Conservation (phyloP, 2,329 filamentous ascomycete genomes). For the Magnaporthiopsis poae region DNA sequence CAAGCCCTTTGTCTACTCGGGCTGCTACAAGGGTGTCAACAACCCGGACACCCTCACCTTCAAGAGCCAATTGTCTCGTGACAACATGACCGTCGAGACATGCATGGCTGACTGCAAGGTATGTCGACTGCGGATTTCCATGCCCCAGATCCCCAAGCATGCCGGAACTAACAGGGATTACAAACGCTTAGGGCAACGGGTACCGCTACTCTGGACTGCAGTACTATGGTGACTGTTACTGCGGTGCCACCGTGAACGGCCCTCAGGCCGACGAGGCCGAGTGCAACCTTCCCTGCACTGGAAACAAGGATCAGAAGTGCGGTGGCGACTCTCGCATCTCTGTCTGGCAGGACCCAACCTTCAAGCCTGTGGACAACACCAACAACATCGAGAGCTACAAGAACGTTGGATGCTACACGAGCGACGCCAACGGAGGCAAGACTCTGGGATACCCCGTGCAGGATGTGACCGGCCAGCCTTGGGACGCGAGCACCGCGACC, state of each 20-base stretch:
- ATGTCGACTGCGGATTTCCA: neutral
- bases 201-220: constrained; percentile 42
- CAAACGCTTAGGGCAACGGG: constrained; percentile 26
- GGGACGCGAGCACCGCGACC: constrained; percentile 24
- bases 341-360: constrained; percentile 39
- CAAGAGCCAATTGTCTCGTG: constrained; percentile 27
- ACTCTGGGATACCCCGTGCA: constrained; percentile 36
- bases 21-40: constrained; percentile 34
- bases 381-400: constrained; percentile 43
- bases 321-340: constrained; percentile 39
- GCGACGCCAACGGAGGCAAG: constrained; percentile 29
- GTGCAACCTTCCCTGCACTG: constrained; percentile 47
- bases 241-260: constrained; percentile 40
- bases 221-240: constrained; percentile 45
- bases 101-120: constrained; percentile 39
- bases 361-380: constrained; percentile 32
- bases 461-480: constrained; percentile 20
- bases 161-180: neutral
- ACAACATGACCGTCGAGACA: constrained; percentile 37
- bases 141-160: neutral
- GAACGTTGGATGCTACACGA: constrained; percentile 52
- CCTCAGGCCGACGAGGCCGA: constrained; percentile 41
- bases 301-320: constrained; percentile 31
- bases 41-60: constrained; percentile 28
- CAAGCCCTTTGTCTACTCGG: constrained; percentile 37